Conservation (phyloP, 768 basidiomycete genomes). For the Suillus subaureus region DNA sequence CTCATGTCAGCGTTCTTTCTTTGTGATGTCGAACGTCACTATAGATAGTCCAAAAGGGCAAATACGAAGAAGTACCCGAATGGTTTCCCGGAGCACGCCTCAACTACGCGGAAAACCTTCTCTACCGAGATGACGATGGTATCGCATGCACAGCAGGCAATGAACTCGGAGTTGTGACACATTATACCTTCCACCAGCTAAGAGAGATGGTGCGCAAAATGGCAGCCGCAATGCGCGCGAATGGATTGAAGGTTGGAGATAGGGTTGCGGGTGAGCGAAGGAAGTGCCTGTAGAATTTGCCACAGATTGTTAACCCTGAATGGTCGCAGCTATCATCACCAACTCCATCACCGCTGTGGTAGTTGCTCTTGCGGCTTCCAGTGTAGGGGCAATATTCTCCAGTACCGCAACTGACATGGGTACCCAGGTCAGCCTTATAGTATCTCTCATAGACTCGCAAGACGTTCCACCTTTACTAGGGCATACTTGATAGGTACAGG, state of each 20-base stretch:
- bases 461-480: conserved; percentile 29
- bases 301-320: neutral
- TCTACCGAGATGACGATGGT: conserved; percentile 58
- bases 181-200: conserved; percentile 58
- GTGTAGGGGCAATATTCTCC: conserved; percentile 69
- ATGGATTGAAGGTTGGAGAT: conserved; percentile 63
- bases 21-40: conserved; percentile 12
- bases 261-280: conserved; percentile 60
- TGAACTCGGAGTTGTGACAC: conserved; percentile 45
- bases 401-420: conserved; percentile 80
- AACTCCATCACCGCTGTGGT: conserved; percentile 63
- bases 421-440: conserved; percentile 41
- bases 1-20: neutral
- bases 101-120: conserved; percentile 76
- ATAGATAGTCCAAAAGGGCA: conserved; percentile 49
- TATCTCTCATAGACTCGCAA: conserved; percentile 24
- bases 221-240: conserved; percentile 57
- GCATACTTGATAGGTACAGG: conserved; percentile 62
- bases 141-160: conserved; percentile 60
- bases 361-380: conserved; percentile 64
- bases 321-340: conserved; percentile 55
- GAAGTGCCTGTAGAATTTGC: conserved; percentile 6
- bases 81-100: conserved; percentile 71
- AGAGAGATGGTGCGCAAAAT: conserved; percentile 54
- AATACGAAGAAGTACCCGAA: conserved; percentile 55